phyloP scores from a whole-genome alignment of 2,329 filamentous ascomycete species.

The Xylaria sp. region DNA sequence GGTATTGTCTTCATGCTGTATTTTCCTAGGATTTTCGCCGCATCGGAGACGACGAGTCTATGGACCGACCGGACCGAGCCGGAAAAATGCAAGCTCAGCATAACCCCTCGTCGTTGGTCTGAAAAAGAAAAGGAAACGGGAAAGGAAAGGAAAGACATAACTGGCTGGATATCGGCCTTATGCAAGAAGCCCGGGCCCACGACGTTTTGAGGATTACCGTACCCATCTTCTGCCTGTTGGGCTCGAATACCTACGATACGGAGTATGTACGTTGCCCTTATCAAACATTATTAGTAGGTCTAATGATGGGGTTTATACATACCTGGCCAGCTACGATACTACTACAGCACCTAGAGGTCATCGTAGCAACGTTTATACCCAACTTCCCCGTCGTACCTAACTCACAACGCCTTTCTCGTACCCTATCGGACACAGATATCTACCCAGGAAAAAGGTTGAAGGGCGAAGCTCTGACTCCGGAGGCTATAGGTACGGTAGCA shows the following conservation, averaged over 20 bases:
- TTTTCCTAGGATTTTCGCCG: not conserved
- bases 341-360: too few relatives aligned
- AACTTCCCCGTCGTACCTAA: too few relatives aligned
- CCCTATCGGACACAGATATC: too few relatives aligned
- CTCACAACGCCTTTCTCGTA: too few relatives aligned
- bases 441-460: too few relatives aligned
- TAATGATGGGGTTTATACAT: too few relatives aligned
- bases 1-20: not conserved
- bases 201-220: constrained; percentile 5
- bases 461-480: too few relatives aligned
- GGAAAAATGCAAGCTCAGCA: not conserved
- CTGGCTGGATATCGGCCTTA: constrained; percentile 9
- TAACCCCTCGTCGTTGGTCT: constrained; percentile 5
- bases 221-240: constrained; percentile 5
- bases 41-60: not conserved
- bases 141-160: not conserved
- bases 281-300: not conserved
- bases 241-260: not conserved
- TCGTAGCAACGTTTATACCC: too few relatives aligned
- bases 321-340: too few relatives aligned
- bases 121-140: not conserved
- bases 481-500: too few relatives aligned
- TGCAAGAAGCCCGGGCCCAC: constrained; percentile 1
- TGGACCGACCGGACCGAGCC: not conserved
- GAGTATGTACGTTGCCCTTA: not conserved